Evolutionary conservation across 768 basidiomycete genomes (phyloP), one percentile per base, ranked within the genome.

Genomic region (Suillus lakei): DNA sequence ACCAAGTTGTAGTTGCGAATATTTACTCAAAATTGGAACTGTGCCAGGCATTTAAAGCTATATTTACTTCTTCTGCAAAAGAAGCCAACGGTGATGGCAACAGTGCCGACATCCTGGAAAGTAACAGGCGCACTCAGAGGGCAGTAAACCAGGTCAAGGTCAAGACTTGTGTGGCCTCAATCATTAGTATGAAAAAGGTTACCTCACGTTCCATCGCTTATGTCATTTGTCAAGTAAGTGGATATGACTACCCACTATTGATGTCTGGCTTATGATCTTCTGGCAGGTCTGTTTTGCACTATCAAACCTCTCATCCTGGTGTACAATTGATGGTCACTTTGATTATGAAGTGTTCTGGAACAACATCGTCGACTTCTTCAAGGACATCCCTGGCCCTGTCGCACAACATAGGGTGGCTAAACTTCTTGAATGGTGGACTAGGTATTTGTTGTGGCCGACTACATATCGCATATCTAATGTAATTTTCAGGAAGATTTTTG

Each of bases 301-400:
- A 13, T 71, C 70, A 0, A 65, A 56, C 55, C 9, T 53, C 1
- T 28, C 28, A n/a, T 63, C 62, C 2, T 71, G 70, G 70, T 50
- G 64, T 1, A 56, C 58, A 3, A 16, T 50, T 6, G 64, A 71
- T 23, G 70, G 67, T 12, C 18, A 50, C 15, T 72, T 74, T 43
- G 67, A 69, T 59, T 76, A 70, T 54, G 51, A 64, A 5, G 53
- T 16, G 1, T 61, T 75, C 41, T 76, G 73, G 63, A 71, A 73
- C 38, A 71, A 70, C 26, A 60, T 75, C 43, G 66, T 75, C 28
- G 71, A 73, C 59, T 75, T 63, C 64, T 73, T 75, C 41, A 72
- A 76, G 60, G 68, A 66, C 9, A 43, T 64, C 21, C 65, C 69
- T 16, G 64, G 68, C 9, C 62, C 64, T 2, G 18, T 51, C 39